Conservation (phyloP, 306 rosid genomes). For the Glycine tomentella region DNA sequence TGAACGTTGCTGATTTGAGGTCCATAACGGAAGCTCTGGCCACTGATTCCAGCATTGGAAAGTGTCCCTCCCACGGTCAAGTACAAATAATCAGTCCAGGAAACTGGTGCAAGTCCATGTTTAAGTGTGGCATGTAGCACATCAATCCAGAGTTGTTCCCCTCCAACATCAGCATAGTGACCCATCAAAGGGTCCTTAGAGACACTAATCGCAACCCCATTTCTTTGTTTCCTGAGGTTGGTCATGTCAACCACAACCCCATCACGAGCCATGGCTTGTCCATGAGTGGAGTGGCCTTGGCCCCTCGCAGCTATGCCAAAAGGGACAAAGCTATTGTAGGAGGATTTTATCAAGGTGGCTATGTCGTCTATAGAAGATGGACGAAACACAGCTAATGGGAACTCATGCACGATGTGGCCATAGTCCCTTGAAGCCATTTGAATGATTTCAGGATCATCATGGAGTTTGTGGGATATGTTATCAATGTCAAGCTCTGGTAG, state of each 20-base stretch:
- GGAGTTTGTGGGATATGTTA: slow-evolving; percentile 47
- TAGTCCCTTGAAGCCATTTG: slow-evolving; percentile 65
- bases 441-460: slow-evolving; percentile 58
- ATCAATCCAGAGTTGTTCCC: slow-evolving; percentile 72
- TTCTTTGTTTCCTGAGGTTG: slow-evolving; percentile 40
- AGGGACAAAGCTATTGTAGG: slow-evolving; percentile 56
- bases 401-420: slow-evolving; percentile 60
- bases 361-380: slow-evolving; percentile 71
- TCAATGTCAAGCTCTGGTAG: slow-evolving; percentile 39
- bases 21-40: slow-evolving; percentile 70
- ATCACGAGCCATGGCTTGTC: slow-evolving; percentile 73
- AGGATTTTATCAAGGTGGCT: slow-evolving; percentile 46
- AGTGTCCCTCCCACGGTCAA: slow-evolving; percentile 80
- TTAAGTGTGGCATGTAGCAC: slow-evolving; percentile 59
- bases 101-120: slow-evolving; percentile 68
- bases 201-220: slow-evolving; percentile 42
- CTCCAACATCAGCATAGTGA: slow-evolving; percentile 73
- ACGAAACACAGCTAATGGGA: slow-evolving; percentile 64
- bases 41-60: slow-evolving; percentile 78
- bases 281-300: slow-evolving; percentile 71
- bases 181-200: slow-evolving; percentile 47
- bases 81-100: slow-evolving; percentile 81
- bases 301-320: slow-evolving; percentile 67
- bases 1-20: slow-evolving; percentile 76
- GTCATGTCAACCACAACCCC: slow-evolving; percentile 79